Conservation (phyloP, 768 basidiomycete species). For the Filobasidium floriforme region DNA sequence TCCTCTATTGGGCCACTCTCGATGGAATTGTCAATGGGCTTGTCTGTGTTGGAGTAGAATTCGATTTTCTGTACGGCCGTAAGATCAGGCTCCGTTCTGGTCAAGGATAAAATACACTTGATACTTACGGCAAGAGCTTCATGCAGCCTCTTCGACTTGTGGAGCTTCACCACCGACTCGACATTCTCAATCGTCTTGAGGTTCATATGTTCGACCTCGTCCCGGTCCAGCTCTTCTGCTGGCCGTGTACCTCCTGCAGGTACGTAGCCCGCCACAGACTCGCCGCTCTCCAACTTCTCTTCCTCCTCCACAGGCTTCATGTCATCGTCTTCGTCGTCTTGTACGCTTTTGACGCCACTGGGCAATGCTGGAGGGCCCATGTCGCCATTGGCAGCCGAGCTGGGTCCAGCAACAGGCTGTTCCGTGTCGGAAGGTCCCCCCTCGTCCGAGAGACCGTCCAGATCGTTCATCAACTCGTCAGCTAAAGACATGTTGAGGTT, state of each 20-base stretch:
- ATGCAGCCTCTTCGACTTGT: conserved; percentile 75
- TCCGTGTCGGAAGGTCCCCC: conserved; percentile 26
- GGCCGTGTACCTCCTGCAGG: conserved; percentile 71
- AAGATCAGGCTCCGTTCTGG: neutral
- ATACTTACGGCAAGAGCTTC: conserved; percentile 69
- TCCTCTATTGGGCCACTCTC: conserved; percentile 63
- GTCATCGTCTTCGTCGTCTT: conserved; percentile 50
- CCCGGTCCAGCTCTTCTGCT: conserved; percentile 89
- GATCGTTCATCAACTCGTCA: conserved; percentile 85
- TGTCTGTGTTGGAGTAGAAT: conserved; percentile 58
- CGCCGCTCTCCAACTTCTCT: conserved; percentile 61
- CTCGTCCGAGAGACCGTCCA: conserved; percentile 72
- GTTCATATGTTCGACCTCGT: conserved; percentile 93
- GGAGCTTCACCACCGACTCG: conserved; percentile 74
- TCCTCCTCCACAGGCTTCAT: conserved; percentile 46
- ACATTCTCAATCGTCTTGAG: conserved; percentile 77
- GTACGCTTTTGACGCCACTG: conserved; percentile 22
- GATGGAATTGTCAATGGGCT: conserved; percentile 71
- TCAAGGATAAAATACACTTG: neutral
- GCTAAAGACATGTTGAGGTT: conserved; percentile 54
- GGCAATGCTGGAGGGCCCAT: conserved; percentile 43
- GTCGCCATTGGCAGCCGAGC: conserved; percentile 14
- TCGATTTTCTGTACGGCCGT: conserved; percentile 64
- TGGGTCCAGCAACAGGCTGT: conserved; percentile 12
- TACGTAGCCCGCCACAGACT: conserved; percentile 34